Evolutionary conservation across 2,329 filamentous ascomycete species (phyloP).

Genomic region (Microsporum ferrugineum): DNA sequence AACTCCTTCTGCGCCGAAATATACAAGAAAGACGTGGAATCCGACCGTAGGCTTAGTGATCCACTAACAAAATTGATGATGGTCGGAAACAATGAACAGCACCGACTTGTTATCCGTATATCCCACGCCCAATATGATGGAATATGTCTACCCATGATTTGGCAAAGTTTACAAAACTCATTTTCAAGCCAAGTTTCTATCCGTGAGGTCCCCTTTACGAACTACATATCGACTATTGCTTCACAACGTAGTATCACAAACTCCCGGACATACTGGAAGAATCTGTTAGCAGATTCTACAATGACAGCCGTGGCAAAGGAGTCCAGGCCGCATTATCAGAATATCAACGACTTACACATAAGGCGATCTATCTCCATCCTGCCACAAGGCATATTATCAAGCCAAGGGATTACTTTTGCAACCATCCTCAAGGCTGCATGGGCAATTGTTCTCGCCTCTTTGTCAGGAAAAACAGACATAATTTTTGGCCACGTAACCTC

Average conservation of each 20-base stretch:
- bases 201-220: neutral
- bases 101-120: constrained; percentile 43
- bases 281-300: neutral
- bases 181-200: neutral
- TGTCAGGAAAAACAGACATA: constrained; percentile 39
- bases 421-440: constrained; percentile 50
- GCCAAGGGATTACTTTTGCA: constrained; percentile 42
- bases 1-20: constrained; percentile 42
- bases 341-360: neutral
- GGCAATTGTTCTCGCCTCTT: constrained; percentile 44
- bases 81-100: constrained; percentile 13
- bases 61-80: constrained; percentile 50
- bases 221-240: neutral
- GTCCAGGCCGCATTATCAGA: neutral
- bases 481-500: constrained; percentile 50
- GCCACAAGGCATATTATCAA: constrained; percentile 17
- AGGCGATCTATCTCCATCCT: neutral
- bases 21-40: constrained; percentile 45
- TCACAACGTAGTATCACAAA: neutral
- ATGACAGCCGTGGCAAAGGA: neutral
- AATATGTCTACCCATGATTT: constrained; percentile 43
- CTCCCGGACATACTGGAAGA: neutral
- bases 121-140: constrained; percentile 55
- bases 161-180: neutral
- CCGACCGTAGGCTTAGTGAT: constrained; percentile 46